These are phyloP conservation scores for Arachis monticola DNA, from an alignment of 331 rosid genomes.

Conservation along the genomic window DNA sequence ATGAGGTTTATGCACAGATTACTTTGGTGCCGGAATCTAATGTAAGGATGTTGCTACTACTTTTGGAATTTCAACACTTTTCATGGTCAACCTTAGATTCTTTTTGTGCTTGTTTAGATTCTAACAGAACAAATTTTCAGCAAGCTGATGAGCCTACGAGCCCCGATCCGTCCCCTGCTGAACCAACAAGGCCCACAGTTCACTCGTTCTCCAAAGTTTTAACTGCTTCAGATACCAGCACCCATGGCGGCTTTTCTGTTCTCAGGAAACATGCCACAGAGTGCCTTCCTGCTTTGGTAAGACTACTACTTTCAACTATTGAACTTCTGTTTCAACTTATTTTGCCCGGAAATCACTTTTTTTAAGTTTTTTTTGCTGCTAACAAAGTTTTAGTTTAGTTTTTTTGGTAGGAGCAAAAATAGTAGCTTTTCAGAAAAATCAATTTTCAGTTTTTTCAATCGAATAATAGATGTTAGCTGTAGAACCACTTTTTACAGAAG, in stretches of 20 bases:
- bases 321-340: background rate
- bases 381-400: too few species aligned
- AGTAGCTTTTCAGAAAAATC: too few species aligned
- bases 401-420: too few species aligned
- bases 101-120: constrained; percentile 23
- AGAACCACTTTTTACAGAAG: too few species aligned
- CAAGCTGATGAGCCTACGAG: constrained; percentile 60
- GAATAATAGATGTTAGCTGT: too few species aligned
- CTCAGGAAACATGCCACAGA: constrained; percentile 89
- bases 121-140: constrained; percentile 45
- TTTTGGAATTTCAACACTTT: constrained; percentile 37
- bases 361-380: too few species aligned
- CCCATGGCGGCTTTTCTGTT: constrained; percentile 96
- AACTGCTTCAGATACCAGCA: constrained; percentile 93
- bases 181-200: constrained; percentile 49
- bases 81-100: constrained; percentile 34
- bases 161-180: constrained; percentile 51
- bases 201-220: constrained; percentile 76
- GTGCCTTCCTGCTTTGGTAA: constrained; percentile 87
- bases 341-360: too few species aligned
- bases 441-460: too few species aligned
- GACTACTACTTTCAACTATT: background rate
- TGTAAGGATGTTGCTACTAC: constrained; percentile 57
- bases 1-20: constrained; percentile 80
- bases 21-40: constrained; percentile 70